Percentiles rank a stretch among this genome's conserved stretches.
These are phyloP conservation scores for Trichoderma endophyticum DNA, from an alignment of 2,329 filamentous ascomycete genomes.

Conservation along the genomic window DNA sequence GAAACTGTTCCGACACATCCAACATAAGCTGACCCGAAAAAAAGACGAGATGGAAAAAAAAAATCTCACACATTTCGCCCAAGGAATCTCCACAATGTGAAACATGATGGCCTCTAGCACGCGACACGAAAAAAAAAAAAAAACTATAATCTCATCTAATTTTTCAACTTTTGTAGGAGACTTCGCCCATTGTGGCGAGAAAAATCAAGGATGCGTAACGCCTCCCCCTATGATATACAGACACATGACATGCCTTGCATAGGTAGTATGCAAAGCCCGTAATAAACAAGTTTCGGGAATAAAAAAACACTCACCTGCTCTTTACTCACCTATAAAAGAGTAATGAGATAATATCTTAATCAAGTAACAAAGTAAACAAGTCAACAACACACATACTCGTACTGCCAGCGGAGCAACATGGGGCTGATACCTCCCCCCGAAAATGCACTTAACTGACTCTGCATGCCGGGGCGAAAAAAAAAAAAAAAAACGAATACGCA, in stretches of 20 bases:
- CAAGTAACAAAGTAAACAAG: too few relatives aligned
- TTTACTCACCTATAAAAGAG: not conserved
- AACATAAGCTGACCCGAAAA: not conserved
- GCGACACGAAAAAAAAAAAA: not conserved
- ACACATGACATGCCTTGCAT: not conserved
- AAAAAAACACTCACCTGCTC: not conserved
- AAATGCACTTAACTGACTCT: not conserved
- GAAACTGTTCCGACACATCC: constrained; percentile 4
- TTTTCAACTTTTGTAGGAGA: not conserved
- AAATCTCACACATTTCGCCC: not conserved
- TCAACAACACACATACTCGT: not conserved
- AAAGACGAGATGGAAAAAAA: not conserved
- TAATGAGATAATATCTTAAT: not conserved
- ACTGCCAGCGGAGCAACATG: not conserved
- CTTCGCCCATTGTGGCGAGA: not conserved
- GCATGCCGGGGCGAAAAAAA: not conserved
- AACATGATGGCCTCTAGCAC: not conserved
- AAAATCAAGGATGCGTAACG: not conserved
- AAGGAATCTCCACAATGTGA: not conserved
- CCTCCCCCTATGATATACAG: not conserved
- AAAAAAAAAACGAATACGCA: not conserved
- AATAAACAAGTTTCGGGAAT: not conserved
- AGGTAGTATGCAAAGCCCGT: not conserved
- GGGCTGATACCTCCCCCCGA: not conserved
- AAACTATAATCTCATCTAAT: not conserved